Base-by-base conservation (phyloP, 768 basidiomycete genomes). In the Psilocybe cubensis region DNA sequence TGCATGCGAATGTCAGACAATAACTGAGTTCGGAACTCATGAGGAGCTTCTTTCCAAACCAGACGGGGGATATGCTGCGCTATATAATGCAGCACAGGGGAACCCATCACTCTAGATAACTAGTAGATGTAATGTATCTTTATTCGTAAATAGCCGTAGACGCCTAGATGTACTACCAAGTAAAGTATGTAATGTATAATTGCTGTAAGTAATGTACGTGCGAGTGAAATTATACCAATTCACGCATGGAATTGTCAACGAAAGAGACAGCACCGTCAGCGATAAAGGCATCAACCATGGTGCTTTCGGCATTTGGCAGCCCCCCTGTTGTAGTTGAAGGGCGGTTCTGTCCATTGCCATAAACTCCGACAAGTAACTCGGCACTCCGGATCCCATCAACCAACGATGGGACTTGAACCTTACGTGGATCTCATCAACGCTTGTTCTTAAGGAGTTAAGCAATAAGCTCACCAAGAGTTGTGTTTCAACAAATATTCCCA, bases 401-500 rank as follows among this genome's bases (percentile, higher is more conserved):
- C 59, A 98, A 76, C 33, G 93, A 93, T 41, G 96, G 96, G 25
- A 97, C 94, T 67, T 90, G 87, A 31, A 87, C 80, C 94, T 94
- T 66, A 53, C 51, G 42, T 29, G 47, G 57, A 18, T 24, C 17
- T 25, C 50, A 25, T 38, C 31, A 54, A 11, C 61, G 49, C n/a
- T 42, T 24, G 20, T 49, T 42, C 28, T 50, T 58, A 29, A 33
- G 25, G 53, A 59, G 40, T 50, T 31, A 28, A 51, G 41, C 28
- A 44, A 47, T 50, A 42, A 20, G 74, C 86, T 72, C 68, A 97
- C 96, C 76, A 98, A 74, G 57, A 98, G 79, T 33, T 87, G 84
- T 10, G 91, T 90, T 70, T 97, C 92, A 48, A 97, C 81, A 67
- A 96, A 87, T 43, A 99, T 79, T 56, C 97, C 97, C 54, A 99